A percentile compares a stretch with the other conserved stretches of the same genome.
These are phyloP conservation scores for Westerdykella ornata DNA, from an alignment of 2,329 filamentous ascomycete genomes.

Conservation along the genomic window DNA sequence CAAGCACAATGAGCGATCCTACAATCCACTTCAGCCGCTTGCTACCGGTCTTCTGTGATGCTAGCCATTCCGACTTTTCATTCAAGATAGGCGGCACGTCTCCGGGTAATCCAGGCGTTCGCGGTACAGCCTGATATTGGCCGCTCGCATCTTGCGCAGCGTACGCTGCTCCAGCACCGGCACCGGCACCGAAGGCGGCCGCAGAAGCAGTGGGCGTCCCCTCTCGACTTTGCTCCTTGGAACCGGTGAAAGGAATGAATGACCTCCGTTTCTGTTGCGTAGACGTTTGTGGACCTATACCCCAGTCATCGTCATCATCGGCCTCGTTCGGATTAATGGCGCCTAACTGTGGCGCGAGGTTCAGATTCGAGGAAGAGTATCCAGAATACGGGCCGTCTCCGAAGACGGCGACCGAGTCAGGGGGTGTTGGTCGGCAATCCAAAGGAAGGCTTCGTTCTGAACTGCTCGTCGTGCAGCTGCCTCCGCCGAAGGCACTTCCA, in stretches of 20 bases:
- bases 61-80: constrained; percentile 63
- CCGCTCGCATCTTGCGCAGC: constrained; percentile 34
- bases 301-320: constrained; percentile 78
- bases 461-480: constrained; percentile 28
- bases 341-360: constrained; percentile 33
- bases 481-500: constrained; percentile 12
- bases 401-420: constrained; percentile 39
- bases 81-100: constrained; percentile 17
- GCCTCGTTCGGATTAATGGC: constrained; percentile 71
- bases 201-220: constrained; percentile 39
- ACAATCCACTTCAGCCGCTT: constrained; percentile 65
- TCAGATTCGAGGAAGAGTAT: constrained; percentile 41
- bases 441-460: constrained; percentile 49
- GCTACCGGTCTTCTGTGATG: constrained; percentile 54
- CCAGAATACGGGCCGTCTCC: constrained; percentile 62
- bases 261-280: constrained; percentile 48
- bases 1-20: constrained; percentile 54
- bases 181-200: constrained; percentile 33
- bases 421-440: constrained; percentile 35
- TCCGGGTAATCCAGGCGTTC: constrained; percentile 18
- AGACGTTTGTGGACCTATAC: constrained; percentile 52
- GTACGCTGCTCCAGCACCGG: constrained; percentile 30
- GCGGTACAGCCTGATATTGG: constrained; percentile 54
- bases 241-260: constrained; percentile 51
- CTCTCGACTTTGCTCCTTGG: constrained; percentile 37